Evolutionary conservation across 371 early-diverging fungal species (phyloP).

Genomic region (Phascolomyces articulosus): DNA sequence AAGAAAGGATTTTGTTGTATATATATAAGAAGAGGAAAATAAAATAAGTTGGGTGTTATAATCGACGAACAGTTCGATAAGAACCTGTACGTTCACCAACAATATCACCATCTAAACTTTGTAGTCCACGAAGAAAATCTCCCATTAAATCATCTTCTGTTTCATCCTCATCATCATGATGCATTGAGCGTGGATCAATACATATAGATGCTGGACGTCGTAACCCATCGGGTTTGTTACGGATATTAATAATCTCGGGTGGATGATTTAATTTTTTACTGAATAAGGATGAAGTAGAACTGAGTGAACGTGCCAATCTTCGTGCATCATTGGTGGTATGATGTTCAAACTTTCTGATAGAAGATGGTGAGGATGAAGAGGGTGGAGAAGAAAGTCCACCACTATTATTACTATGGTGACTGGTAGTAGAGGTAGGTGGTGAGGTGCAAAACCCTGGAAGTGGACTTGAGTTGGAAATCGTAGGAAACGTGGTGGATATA

Average conservation of each 20-base stretch:
- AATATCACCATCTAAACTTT: constrained; percentile 43
- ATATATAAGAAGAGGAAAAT: too few species aligned
- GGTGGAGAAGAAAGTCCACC: constrained; percentile 26
- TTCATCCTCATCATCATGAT: constrained; percentile 22
- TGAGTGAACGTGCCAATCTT: constrained; percentile 27
- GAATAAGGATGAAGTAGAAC: constrained; percentile 18
- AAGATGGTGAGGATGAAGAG: constrained; percentile 28
- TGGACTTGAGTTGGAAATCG: constrained; percentile 44
- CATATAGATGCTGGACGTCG: constrained; percentile 45
- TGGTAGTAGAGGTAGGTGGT: neutral
- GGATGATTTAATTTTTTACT: constrained; percentile 17
- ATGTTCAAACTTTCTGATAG: constrained; percentile 29
- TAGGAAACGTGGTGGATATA: constrained; percentile 47
- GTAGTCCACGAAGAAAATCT: constrained; percentile 46
- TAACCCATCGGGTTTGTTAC: constrained; percentile 14
- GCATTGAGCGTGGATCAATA: constrained; percentile 39
- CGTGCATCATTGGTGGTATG: constrained; percentile 17
- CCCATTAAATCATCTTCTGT: constrained; percentile 39
- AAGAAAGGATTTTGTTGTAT: too few species aligned
- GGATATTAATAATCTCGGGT: constrained; percentile 29
- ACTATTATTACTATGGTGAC: constrained; percentile 1
- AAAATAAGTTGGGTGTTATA: too few species aligned
- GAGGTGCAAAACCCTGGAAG: constrained; percentile 16
- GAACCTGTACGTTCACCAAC: constrained; percentile 45
- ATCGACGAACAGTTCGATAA: constrained; percentile 28